Evolutionary conservation across 1,284 basidiomycete species (phyloP).

Genomic region (Cutaneotrichosporon sp.): DNA sequence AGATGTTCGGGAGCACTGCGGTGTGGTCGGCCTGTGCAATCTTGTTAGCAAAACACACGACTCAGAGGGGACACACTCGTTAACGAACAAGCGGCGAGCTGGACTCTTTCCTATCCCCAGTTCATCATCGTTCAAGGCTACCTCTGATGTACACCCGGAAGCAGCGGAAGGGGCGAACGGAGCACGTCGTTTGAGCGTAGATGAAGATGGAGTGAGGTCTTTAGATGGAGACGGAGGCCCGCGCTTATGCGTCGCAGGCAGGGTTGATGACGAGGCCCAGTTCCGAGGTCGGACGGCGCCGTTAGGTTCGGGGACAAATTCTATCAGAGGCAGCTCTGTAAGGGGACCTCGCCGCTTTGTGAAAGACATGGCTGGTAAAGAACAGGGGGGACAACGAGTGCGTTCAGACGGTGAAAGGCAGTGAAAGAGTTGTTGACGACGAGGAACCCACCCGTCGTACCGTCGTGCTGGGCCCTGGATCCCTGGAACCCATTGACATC

Average conservation of each 20-base stretch:
- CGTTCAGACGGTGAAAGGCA: not conserved
- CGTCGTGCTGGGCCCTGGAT: too few species aligned
- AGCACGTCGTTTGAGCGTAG: conserved; percentile 7
- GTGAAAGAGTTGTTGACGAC: too few species aligned
- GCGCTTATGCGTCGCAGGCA: conserved; percentile 18
- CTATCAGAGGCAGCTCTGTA: conserved; percentile 13
- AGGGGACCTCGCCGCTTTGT: conserved; percentile 9
- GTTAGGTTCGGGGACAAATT: conserved; percentile 11
- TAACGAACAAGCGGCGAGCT: conserved; percentile 11
- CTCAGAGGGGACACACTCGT: not conserved
- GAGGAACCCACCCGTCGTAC: not conserved
- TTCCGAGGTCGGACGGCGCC: not conserved
- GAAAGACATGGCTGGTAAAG: not conserved
- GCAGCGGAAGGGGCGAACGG: not conserved
- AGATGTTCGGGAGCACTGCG: not conserved
- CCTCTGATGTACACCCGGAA: not conserved
- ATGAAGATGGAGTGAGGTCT: not conserved
- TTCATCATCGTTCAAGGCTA: conserved; percentile 12
- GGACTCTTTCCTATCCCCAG: conserved; percentile 15
- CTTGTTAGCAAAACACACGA: not conserved
- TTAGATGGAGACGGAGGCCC: not conserved
- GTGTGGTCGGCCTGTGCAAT: not conserved
- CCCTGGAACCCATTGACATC: too few species aligned
- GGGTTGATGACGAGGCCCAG: conserved; percentile 9
- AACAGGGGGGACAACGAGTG: not conserved